Conservation (phyloP, 352 stramenopile genomes). For the Pythium brachiatum region DNA sequence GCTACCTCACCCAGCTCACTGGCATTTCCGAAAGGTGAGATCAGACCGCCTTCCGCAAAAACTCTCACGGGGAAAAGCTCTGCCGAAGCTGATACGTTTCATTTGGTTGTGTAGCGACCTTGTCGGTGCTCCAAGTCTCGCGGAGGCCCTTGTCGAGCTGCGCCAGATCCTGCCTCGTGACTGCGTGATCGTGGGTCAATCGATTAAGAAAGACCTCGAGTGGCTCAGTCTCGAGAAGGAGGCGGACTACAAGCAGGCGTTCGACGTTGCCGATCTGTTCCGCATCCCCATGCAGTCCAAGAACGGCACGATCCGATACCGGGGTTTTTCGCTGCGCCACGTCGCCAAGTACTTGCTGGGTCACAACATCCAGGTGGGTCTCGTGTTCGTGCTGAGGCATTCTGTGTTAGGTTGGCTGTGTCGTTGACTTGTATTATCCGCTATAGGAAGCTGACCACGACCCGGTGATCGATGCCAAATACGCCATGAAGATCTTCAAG, state of each 20-base stretch:
- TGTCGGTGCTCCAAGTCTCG: slow-evolving; percentile 56
- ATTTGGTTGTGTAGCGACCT: slow-evolving; percentile 41
- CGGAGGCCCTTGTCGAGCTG: slow-evolving; percentile 76
- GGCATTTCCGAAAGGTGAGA: slow-evolving; percentile 75
- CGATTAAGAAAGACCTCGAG: slow-evolving; percentile 91
- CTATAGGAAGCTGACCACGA: slow-evolving; percentile 73
- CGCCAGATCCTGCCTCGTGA: slow-evolving; percentile 71
- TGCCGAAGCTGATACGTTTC: no score
- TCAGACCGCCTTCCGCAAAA: not conserved
- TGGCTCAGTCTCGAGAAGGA: slow-evolving; percentile 86
- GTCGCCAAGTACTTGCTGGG: slow-evolving; percentile 81
- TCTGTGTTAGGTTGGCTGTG: no score
- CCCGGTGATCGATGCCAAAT: slow-evolving; percentile 81
- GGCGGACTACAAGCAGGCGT: slow-evolving; percentile 83
- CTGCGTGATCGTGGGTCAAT: slow-evolving; percentile 90
- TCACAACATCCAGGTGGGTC: slow-evolving; percentile 65
- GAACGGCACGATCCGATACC: slow-evolving; percentile 75
- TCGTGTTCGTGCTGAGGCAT: no score
- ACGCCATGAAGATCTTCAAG: slow-evolving; percentile 90
- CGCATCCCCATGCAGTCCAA: slow-evolving; percentile 70
- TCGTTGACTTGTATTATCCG: not conserved
- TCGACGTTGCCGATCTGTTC: slow-evolving; percentile 85
- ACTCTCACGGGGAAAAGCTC: no score
- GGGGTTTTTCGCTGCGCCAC: slow-evolving; percentile 84
- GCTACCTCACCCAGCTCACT: slow-evolving; percentile 91